phyloP scores from a whole-genome alignment of 75 land plant species.

The Adiantum capillusveneris region DNA sequence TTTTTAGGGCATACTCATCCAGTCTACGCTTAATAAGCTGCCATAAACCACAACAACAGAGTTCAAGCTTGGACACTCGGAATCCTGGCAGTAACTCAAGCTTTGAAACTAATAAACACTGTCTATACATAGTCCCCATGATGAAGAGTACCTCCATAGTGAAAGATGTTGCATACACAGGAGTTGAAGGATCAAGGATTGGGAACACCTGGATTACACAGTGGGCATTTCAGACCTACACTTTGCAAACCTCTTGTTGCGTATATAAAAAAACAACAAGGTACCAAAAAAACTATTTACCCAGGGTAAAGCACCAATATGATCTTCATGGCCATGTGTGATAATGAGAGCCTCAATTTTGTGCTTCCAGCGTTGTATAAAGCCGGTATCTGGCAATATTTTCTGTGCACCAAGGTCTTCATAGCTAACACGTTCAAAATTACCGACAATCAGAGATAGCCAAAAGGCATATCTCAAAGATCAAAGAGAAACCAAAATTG shows the following conservation, averaged over 20 bases:
- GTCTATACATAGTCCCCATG: background rate
- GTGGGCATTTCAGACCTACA: background rate
- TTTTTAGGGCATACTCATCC: conserved; percentile 75
- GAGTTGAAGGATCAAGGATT: conserved; percentile 83
- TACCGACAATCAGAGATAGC: background rate
- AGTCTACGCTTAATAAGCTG: conserved; percentile 88
- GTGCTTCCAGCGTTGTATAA: conserved; percentile 92
- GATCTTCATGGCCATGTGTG: conserved; percentile 99
- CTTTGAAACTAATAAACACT: background rate
- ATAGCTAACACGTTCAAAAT: conserved; percentile 52
- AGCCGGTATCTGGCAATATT: conserved; percentile 85
- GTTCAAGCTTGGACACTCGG: too few relatives aligned
- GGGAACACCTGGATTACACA: conserved; percentile 69
- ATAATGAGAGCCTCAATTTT: conserved; percentile 97
- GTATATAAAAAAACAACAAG: too few relatives aligned
- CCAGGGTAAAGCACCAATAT: conserved; percentile 99
- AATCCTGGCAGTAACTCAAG: too few relatives aligned
- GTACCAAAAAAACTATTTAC: conserved; percentile 32
- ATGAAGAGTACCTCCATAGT: conserved; percentile 81
- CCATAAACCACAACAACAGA: background rate
- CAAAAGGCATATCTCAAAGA: background rate
- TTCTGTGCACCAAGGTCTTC: conserved; percentile 93
- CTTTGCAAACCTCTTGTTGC: too few relatives aligned
- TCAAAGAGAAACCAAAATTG: background rate
- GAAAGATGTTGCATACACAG: conserved; percentile 88